A percentile compares a stretch with the other conserved stretches of the same genome.
These are phyloP conservation scores for Macroventuria anomochaeta DNA, from an alignment of 2,329 filamentous ascomycete genomes.

Conservation along the genomic window DNA sequence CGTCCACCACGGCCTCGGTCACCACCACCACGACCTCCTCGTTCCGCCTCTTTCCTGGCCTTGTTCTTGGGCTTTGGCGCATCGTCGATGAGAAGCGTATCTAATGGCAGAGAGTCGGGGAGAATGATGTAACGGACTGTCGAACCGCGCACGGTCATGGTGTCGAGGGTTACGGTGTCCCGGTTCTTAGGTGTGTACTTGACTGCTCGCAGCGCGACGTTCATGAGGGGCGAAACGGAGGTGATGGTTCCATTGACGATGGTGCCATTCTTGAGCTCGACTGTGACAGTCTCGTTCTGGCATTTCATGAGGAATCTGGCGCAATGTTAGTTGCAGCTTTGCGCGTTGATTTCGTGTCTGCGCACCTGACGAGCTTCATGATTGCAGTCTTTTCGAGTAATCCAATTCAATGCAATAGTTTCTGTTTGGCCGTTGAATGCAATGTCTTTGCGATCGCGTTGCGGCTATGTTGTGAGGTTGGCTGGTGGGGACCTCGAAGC, in stretches of 20 bases:
- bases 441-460: constrained; percentile 15
- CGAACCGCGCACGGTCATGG: constrained; percentile 94
- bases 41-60: constrained; percentile 84
- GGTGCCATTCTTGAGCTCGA: constrained; percentile 98
- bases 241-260: constrained; percentile 97
- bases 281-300: constrained; percentile 96
- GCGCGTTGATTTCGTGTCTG: not conserved
- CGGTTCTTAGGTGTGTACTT: constrained; percentile 94
- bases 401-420: not conserved
- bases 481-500: constrained; percentile 27
- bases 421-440: not conserved
- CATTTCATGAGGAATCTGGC: constrained; percentile 98
- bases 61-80: constrained; percentile 99
- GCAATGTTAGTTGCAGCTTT: constrained; percentile 28
- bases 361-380: constrained; percentile 49
- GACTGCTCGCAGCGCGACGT: constrained; percentile 91
- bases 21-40: constrained; percentile 57
- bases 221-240: constrained; percentile 97
- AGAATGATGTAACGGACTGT: constrained; percentile 97
- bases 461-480: constrained; percentile 22
- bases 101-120: constrained; percentile 91
- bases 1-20: constrained; percentile 58
- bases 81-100: constrained; percentile 95
- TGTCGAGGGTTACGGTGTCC: constrained; percentile 86
- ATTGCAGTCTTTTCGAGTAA: constrained; percentile 11